Evolutionary conservation across 768 basidiomycete species (phyloP), one percentile per base, ranked within the genome.

Genomic region (Tulasnella sp.): DNA sequence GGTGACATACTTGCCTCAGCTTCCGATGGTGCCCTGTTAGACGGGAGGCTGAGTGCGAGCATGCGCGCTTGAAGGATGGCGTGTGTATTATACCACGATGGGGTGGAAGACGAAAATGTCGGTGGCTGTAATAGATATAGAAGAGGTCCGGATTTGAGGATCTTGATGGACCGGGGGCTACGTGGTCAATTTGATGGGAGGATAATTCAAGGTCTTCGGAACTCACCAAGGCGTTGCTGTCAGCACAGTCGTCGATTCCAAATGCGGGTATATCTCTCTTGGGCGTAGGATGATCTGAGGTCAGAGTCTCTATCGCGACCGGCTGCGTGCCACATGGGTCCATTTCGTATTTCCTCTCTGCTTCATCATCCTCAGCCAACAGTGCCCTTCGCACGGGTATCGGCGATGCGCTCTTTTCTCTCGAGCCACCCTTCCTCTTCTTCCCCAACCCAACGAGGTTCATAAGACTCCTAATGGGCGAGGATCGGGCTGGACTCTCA

Each of bases 291-390:
- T 43, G 42, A 19, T 56, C 43, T 15, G 29, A 34, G 2, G 38
- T 19, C 3, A 55, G n/a, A 4, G 32, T 55, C 17, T 55, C 11
- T 38, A 27, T 43, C 1, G 55, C 27, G 23, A 43, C 55, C 3
- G 42, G 23, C 11, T 56, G 26, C 42, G 9, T 44, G 4, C 24
- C 24, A 24, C 44, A 38, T 42, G 15, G 17, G 24, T 38, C 34
- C 5, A 38, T 38, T 15, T 38, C 34, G 15, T 38, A 38, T 5
- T 38, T 38, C 15, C 15, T 38, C 7, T 38, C 27, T 15, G 55
- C 29, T 10, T 56, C 58, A 30, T 59, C 58, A 23, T 59, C 58
- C 34, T 59, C 58, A 1, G 47, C 58, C 29, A 59, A 51, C 58
- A 59, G 23, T 4, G 58, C 58, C 13, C 58, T 30, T 38, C 45